These are phyloP conservation scores for Penicillium manginii DNA, from an alignment of 495 filamentous ascomycete genomes.

Conservation along the genomic window DNA sequence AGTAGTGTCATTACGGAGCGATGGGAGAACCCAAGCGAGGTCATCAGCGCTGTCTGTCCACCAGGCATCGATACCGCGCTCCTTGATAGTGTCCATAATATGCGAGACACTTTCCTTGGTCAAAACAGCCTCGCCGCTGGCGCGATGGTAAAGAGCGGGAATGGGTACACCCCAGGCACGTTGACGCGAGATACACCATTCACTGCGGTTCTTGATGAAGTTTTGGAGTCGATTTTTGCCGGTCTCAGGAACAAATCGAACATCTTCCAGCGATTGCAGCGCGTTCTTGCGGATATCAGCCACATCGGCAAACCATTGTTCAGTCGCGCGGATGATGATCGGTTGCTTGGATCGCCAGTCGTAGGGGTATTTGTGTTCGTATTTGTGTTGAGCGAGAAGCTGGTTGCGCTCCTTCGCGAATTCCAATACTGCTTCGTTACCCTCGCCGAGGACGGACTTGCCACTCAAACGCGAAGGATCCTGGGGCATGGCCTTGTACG, in stretches of 20 bases:
- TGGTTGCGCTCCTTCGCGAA: slow-evolving; percentile 54
- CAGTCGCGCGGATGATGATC: slow-evolving; percentile 87
- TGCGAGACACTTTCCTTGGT: slow-evolving; percentile 80
- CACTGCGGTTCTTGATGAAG: slow-evolving; percentile 83
- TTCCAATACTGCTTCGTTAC: slow-evolving; percentile 69
- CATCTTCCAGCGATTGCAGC: slow-evolving; percentile 65
- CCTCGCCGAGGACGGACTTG: slow-evolving; percentile 63
- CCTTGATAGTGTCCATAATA: slow-evolving; percentile 76
- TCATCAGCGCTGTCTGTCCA: slow-evolving; percentile 82
- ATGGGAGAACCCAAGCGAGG: slow-evolving; percentile 69
- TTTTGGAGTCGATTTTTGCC: slow-evolving; percentile 75
- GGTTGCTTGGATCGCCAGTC: slow-evolving; percentile 96
- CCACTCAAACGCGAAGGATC: slow-evolving; percentile 64
- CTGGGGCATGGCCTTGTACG: slow-evolving; percentile 69
- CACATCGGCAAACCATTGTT: slow-evolving; percentile 97
- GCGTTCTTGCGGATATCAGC: slow-evolving; percentile 75
- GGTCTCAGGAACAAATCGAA: slow-evolving; percentile 75
- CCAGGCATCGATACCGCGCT: slow-evolving; percentile 86
- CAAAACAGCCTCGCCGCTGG: slow-evolving; percentile 70
- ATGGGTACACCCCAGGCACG: slow-evolving; percentile 97
- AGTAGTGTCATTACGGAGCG: slow-evolving; percentile 46
- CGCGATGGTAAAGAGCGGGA: slow-evolving; percentile 77
- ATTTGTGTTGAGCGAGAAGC: slow-evolving; percentile 69
- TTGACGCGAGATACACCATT: slow-evolving; percentile 99
- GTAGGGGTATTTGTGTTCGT: slow-evolving; percentile 92